Percentiles rank a stretch among this genome's conserved stretches.
phyloP scores from a whole-genome alignment of 352 stramenopile genomes.

The Phytophthora nicotianae region DNA sequence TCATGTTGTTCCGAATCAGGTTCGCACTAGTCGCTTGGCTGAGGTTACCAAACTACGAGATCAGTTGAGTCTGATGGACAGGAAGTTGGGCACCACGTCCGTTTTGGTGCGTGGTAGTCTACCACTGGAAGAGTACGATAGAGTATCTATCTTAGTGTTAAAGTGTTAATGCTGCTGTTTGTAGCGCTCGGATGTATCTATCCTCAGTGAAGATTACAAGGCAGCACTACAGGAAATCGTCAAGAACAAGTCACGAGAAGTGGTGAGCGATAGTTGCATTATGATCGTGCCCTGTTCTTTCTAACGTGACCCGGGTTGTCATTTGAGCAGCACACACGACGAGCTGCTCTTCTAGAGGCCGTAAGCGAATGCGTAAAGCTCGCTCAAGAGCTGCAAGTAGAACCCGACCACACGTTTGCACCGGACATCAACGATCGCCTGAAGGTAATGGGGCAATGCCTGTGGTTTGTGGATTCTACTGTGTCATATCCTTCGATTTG shows the following conservation, averaged over 20 bases:
- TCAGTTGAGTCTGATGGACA: constrained; percentile 27
- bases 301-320: background rate
- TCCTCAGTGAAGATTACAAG: constrained; percentile 36
- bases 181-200: constrained; percentile 18
- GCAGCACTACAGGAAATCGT: constrained; percentile 24
- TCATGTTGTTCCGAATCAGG: constrained; percentile 4
- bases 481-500: constrained; percentile 1
- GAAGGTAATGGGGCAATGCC: constrained; percentile 14
- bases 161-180: background rate
- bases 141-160: no score
- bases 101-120: constrained; percentile 16
- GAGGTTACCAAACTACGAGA: constrained; percentile 30
- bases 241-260: constrained; percentile 27
- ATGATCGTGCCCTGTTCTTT: background rate
- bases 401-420: constrained; percentile 20
- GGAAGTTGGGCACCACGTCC: constrained; percentile 34
- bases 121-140: no score
- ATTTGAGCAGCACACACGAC: constrained; percentile 20
- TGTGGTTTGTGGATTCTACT: background rate
- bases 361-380: constrained; percentile 34
- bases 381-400: constrained; percentile 33
- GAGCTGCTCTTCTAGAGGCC: constrained; percentile 32
- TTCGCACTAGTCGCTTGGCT: constrained; percentile 26
- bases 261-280: constrained; percentile 19
- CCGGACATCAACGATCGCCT: constrained; percentile 30